These are phyloP conservation scores for Hypericum androsaemum DNA, from an alignment of 345 rosid genomes.

Conservation along the genomic window DNA sequence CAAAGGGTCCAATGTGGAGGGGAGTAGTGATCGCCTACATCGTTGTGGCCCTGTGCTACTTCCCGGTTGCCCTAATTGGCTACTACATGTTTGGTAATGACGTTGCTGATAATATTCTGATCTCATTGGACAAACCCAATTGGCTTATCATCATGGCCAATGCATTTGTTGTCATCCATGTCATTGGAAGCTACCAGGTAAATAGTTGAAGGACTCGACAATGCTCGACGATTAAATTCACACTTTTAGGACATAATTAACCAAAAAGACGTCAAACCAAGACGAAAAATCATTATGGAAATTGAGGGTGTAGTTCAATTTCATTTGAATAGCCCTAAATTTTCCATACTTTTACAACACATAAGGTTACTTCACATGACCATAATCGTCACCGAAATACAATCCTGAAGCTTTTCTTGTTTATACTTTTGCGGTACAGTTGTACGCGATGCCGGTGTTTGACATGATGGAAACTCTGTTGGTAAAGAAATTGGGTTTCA, in stretches of 20 bases:
- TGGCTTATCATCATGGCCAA: constrained; percentile 95
- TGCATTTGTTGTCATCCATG: constrained; percentile 90
- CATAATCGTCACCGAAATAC: too few relatives aligned
- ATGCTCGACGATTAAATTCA: too few relatives aligned
- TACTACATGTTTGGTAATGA: constrained; percentile 79
- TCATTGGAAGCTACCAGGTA: constrained; percentile 90
- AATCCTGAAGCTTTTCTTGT: too few relatives aligned
- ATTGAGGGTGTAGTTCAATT: too few relatives aligned
- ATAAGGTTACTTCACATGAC: too few relatives aligned
- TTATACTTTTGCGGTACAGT: background rate
- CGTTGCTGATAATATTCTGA: constrained; percentile 75
- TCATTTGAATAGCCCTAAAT: too few relatives aligned
- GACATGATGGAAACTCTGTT: constrained; percentile 22
- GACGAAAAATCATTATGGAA: too few relatives aligned
- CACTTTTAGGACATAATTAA: too few relatives aligned
- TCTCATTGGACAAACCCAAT: constrained; percentile 44
- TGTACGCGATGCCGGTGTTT: constrained; percentile 25
- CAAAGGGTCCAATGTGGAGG: constrained; percentile 83
- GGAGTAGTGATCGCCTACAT: constrained; percentile 77
- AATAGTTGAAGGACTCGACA: too few relatives aligned
- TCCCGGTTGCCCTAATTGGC: constrained; percentile 84
- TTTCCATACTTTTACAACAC: too few relatives aligned
- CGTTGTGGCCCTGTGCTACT: constrained; percentile 77
- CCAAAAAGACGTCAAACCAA: too few relatives aligned
- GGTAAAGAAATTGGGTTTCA: constrained; percentile 20